phyloP scores from a whole-genome alignment of 2,329 filamentous ascomycete genomes.

The Aureobasidium pullulans region DNA sequence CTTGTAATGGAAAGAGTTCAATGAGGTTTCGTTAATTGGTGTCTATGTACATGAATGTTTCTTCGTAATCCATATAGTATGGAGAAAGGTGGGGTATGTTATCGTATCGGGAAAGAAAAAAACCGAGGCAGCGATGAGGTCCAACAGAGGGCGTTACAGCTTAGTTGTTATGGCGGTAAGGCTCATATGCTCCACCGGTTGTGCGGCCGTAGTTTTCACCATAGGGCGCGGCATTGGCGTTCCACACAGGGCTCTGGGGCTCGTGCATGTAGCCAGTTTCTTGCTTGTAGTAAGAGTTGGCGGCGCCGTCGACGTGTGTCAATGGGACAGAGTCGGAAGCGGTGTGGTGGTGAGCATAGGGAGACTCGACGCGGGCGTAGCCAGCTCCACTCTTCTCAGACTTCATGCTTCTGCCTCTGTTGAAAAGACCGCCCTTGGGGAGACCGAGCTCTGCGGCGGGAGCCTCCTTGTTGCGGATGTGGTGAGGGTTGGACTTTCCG shows the following conservation, averaged over 20 bases:
- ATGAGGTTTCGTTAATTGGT: too few species aligned
- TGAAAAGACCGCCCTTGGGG: conserved; percentile 19
- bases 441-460: conserved; percentile 25
- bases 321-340: not conserved
- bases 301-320: not conserved
- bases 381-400: conserved; percentile 1
- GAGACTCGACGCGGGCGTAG: not conserved
- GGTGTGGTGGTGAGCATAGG: not conserved
- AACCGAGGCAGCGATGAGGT: not conserved
- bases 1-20: too few species aligned
- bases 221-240: not conserved
- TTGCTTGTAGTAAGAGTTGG: conserved; percentile 6
- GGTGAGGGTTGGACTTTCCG: conserved; percentile 49
- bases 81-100: too few species aligned
- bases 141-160: not conserved
- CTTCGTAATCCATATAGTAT: too few species aligned
- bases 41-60: too few species aligned
- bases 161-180: conserved; percentile 1
- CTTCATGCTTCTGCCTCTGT: not conserved
- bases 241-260: conserved; percentile 5
- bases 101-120: not conserved
- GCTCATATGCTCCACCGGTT: not conserved
- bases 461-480: conserved; percentile 29
- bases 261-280: conserved; percentile 4
- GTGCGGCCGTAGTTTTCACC: not conserved